phyloP scores from a whole-genome alignment of 768 basidiomycete species.

The Tulasnella sp. region DNA sequence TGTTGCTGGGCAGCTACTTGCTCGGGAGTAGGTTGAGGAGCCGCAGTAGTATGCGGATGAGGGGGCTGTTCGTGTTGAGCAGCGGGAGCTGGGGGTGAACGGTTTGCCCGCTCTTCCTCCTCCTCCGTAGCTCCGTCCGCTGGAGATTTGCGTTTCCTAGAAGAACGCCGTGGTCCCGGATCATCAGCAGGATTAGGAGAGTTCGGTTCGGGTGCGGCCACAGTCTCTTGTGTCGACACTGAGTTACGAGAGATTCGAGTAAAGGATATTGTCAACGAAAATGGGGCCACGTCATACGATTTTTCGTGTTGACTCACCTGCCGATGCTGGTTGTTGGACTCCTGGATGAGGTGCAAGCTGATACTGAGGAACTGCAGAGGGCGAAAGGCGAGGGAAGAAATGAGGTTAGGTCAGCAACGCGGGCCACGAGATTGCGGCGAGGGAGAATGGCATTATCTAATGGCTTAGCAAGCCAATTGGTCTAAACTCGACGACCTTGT shows the following conservation, averaged over 20 bases:
- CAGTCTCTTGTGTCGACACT: background rate
- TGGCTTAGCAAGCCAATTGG: background rate
- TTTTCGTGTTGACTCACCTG: background rate
- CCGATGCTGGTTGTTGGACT: background rate
- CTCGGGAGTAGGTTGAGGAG: background rate
- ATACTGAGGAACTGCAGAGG: background rate
- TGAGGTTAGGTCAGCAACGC: background rate
- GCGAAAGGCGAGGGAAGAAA: background rate
- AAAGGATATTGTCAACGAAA: background rate
- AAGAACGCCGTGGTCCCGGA: background rate
- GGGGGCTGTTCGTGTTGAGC: background rate
- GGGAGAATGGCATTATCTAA: background rate
- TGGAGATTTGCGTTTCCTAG: background rate
- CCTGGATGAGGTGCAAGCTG: background rate
- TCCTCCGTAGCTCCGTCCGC: background rate
- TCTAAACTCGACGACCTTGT: background rate
- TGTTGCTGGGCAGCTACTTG: slow-evolving; percentile 2
- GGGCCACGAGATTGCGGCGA: background rate
- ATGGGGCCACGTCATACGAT: background rate
- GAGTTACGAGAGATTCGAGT: background rate
- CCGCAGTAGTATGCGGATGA: background rate
- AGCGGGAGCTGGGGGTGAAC: background rate
- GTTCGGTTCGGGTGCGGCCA: background rate
- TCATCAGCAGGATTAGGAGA: background rate
- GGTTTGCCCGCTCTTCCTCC: background rate